phyloP scores from a whole-genome alignment of 2,329 filamentous ascomycete species.

The Trichoderma sp. region DNA sequence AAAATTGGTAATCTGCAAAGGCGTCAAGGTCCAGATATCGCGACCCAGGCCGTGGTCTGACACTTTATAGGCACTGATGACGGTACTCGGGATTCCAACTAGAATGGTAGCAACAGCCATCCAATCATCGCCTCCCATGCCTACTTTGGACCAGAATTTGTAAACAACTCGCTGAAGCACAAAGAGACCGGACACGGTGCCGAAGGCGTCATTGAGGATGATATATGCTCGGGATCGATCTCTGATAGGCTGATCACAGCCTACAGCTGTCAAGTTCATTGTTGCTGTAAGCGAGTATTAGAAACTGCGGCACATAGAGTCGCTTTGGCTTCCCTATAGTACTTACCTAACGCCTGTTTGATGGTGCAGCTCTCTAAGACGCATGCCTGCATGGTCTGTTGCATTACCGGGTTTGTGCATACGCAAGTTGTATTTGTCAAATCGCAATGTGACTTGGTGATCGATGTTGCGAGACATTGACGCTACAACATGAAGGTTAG shows the following conservation, averaged over 20 bases:
- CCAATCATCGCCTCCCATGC: constrained; percentile 47
- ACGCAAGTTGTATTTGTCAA: constrained; percentile 39
- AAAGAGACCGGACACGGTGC: constrained; percentile 45
- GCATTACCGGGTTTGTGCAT: constrained; percentile 38
- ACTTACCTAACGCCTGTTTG: constrained; percentile 41
- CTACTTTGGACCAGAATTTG: constrained; percentile 41
- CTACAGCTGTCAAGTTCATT: constrained; percentile 35
- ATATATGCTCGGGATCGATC: constrained; percentile 43
- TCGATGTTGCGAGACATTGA: constrained; percentile 35
- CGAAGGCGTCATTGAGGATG: constrained; percentile 41
- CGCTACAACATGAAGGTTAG: constrained; percentile 30
- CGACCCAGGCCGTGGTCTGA: constrained; percentile 50
- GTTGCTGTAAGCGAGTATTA: constrained; percentile 31
- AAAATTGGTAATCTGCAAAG: constrained; percentile 49
- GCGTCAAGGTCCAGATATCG: constrained; percentile 55
- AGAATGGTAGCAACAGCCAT: constrained; percentile 36
- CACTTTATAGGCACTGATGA: constrained; percentile 40
- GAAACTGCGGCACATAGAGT: background rate
- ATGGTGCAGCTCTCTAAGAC: constrained; percentile 38
- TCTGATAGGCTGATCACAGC: constrained; percentile 33
- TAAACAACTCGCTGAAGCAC: constrained; percentile 48
- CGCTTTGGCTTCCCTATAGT: no score
- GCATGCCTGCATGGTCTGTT: constrained; percentile 36
- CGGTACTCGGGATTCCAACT: constrained; percentile 36
- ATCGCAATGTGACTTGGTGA: constrained; percentile 37